Conservation (phyloP, 2,329 filamentous ascomycete species). For the Westerdykella aurantiaca region DNA sequence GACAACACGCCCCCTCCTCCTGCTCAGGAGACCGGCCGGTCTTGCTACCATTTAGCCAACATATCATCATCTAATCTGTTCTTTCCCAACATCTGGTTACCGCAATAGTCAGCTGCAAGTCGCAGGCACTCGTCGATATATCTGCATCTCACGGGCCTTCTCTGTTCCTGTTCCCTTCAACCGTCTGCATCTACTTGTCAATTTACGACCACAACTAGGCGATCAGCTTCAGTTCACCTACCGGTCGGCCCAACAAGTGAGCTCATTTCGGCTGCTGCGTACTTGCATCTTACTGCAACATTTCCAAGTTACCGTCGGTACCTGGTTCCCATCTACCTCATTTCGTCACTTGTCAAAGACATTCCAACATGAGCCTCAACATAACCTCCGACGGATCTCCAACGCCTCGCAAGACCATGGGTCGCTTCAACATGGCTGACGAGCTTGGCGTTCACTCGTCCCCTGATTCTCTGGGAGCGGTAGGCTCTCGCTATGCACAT, state of each 20-base stretch:
- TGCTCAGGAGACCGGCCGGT: conserved; percentile 7
- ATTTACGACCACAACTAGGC: conserved; percentile 31
- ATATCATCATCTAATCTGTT: conserved; percentile 8
- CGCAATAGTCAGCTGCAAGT: conserved; percentile 4
- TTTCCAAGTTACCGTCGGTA: conserved; percentile 21
- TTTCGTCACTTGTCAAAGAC: conserved; percentile 20
- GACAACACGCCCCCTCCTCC: background rate
- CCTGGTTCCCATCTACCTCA: conserved; percentile 29
- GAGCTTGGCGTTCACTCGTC: conserved; percentile 32
- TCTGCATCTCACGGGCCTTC: conserved; percentile 13
- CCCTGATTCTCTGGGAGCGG: conserved; percentile 30
- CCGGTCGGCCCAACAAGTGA: conserved; percentile 3
- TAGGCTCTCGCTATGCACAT: conserved; percentile 24
- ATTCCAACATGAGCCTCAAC: conserved; percentile 32
- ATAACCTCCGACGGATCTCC: conserved; percentile 40
- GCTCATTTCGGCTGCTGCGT: conserved; percentile 14
- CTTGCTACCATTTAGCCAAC: conserved; percentile 8
- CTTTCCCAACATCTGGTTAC: conserved; percentile 2
- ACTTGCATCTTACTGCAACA: conserved; percentile 34
- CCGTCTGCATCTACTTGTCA: conserved; percentile 34
- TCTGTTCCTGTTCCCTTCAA: conserved; percentile 11
- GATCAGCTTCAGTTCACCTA: conserved; percentile 10
- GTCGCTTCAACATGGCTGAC: conserved; percentile 25
- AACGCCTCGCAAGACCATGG: conserved; percentile 35
- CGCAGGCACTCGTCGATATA: conserved; percentile 18